These are phyloP conservation scores for Botryosphaeria dothidea DNA, from an alignment of 2,329 filamentous ascomycete genomes.

Conservation along the genomic window DNA sequence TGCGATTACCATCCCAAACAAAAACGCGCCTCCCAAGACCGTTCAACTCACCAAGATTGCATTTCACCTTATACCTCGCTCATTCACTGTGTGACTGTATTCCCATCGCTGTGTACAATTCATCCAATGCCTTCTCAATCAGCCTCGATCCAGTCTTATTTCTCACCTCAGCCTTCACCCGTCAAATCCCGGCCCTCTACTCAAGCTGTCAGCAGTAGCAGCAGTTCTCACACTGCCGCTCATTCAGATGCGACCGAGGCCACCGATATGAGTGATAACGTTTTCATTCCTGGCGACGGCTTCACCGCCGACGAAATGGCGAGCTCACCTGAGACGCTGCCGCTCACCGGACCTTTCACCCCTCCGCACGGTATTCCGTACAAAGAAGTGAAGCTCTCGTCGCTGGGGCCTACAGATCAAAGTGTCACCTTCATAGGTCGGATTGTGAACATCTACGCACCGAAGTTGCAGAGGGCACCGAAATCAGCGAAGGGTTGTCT, in stretches of 20 bases:
- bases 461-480: constrained; percentile 43
- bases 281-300: constrained; percentile 46
- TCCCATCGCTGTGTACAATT: not conserved
- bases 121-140: constrained; percentile 35
- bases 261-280: constrained; percentile 20
- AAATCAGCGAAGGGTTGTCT: constrained; percentile 53
- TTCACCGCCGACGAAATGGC: constrained; percentile 51
- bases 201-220: not conserved
- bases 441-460: constrained; percentile 56
- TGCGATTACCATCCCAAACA: not conserved
- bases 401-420: constrained; percentile 52
- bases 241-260: constrained; percentile 22
- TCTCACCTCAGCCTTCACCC: constrained; percentile 27
- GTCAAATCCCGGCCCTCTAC: not conserved
- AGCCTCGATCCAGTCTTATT: constrained; percentile 48
- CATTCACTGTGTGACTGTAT: no score
- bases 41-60: no score
- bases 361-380: constrained; percentile 34
- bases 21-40: not conserved
- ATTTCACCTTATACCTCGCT: no score
- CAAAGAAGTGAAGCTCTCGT: constrained; percentile 48
- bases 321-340: not conserved
- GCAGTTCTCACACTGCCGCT: not conserved
- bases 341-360: not conserved
- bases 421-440: constrained; percentile 56